These are phyloP conservation scores for Akebia trifoliata DNA, from an alignment of 164 flowering plant genomes.

Conservation along the genomic window DNA sequence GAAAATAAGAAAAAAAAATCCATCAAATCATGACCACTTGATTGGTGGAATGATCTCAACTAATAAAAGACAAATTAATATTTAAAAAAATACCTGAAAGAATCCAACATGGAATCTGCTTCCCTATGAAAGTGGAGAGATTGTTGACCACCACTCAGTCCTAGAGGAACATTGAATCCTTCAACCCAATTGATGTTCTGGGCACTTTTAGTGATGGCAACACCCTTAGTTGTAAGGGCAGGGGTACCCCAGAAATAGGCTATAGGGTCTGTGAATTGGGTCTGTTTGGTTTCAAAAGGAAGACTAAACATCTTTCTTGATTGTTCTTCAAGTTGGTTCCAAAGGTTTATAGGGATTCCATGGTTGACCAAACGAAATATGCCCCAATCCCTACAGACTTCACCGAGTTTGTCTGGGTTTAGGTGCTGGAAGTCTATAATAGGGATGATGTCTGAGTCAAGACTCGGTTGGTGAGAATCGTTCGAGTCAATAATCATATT, in stretches of 20 bases:
- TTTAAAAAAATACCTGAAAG: conserved; percentile 43
- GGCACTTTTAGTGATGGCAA: conserved; percentile 20
- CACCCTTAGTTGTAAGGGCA: conserved; percentile 37
- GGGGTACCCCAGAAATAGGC: conserved; percentile 70
- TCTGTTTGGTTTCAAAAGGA: conserved; percentile 50
- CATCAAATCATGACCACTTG: no score
- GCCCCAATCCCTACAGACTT: conserved; percentile 61
- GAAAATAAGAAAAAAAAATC: no score
- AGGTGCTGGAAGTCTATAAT: conserved; percentile 37
- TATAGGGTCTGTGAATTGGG: conserved; percentile 21
- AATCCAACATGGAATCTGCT: conserved; percentile 24
- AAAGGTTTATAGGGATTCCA: conserved; percentile 45
- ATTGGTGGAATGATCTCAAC: no score
- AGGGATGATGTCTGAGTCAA: conserved; percentile 29
- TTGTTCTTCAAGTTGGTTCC: conserved; percentile 28
- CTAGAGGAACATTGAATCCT: conserved; percentile 42
- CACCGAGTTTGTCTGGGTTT: conserved; percentile 20
- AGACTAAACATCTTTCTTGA: conserved; percentile 33
- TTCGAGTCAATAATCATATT: no score
- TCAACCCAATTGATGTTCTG: conserved; percentile 41
- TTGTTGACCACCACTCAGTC: no score
- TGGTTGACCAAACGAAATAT: conserved; percentile 61
- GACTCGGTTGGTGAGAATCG: not conserved
- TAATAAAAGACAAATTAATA: not conserved
- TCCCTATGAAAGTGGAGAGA: conserved; percentile 11